Evolutionary conservation across 169 alveolate species (phyloP), one percentile per base, ranked within the genome.

Genomic region (Babesia bovis): DNA sequence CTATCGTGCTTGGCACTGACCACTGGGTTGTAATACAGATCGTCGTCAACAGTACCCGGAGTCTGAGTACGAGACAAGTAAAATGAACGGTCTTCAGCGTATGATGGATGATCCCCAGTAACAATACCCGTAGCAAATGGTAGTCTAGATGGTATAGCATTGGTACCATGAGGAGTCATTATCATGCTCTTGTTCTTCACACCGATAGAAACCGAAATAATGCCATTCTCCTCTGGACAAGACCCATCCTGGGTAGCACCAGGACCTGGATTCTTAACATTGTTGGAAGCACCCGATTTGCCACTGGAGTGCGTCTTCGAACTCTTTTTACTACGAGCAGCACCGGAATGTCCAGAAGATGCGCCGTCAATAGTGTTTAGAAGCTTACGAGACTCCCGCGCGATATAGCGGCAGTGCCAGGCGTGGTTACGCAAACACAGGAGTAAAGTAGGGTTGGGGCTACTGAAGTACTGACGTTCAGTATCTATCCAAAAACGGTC

Each of bases 341-440:
- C 10, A 32, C 41, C 41, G 30, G 69, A 36, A 32, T 19, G 55
- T 33, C 30, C 44, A 1, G 47, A 15, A 15, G 49, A 45, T 1
- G 73, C 73, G 6, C 47, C 60, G 49, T 63, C 73, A 41, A n/a
- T 58, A 45, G 42, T 49, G 28, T 52, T 26, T 50, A 63, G 47
- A 21, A 63, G 73, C 73, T 49, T 36, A 10, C 73, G 40, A 19
- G 73, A 45, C 73, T 36, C 33, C 4, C 60, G 50, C 41, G 73
- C 63, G 36, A 78, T 78, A 30, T 78, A 71, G 12, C 69, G 72
- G 30, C 82, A 57, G 45, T 78, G 87, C 87, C 87, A 78, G 13
- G 66, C 71, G 38, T 78, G 87, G 57, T 68, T 78, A 25, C 73
- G 63, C 53, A 78, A 53, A 63, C 87, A 78, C 40, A 44, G 9